phyloP scores from a whole-genome alignment of 306 rosid species.

The Casuarina glauca region DNA sequence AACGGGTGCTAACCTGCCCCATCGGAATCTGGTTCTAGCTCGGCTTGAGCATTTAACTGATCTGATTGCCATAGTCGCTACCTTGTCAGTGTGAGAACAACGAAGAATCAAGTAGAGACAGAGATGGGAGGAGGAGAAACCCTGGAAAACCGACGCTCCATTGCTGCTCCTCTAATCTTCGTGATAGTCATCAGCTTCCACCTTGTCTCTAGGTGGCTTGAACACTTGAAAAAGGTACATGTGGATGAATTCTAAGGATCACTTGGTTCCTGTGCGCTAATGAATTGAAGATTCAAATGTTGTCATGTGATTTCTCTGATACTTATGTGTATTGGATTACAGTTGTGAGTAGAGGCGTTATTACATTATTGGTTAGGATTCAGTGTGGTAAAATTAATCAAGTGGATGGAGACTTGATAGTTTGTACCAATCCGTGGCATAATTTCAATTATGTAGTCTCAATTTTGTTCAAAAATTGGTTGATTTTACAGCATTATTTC shows the following conservation, averaged over 20 bases:
- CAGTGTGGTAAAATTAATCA: too few species aligned
- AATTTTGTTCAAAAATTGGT: background rate
- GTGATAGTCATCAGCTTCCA: slow-evolving; percentile 56
- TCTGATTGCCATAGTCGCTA: too few species aligned
- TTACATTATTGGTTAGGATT: background rate
- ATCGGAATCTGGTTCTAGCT: too few species aligned
- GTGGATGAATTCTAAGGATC: background rate
- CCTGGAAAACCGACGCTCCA: slow-evolving; percentile 40
- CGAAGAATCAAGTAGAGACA: background rate
- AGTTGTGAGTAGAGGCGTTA: background rate
- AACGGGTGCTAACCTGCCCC: background rate
- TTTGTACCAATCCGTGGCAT: too few species aligned
- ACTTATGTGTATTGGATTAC: background rate
- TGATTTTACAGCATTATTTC: background rate
- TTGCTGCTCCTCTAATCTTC: slow-evolving; percentile 66
- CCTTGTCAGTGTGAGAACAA: too few species aligned
- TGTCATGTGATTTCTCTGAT: background rate
- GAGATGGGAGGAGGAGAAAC: slow-evolving; percentile 38
- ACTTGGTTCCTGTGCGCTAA: background rate
- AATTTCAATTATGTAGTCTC: too few species aligned
- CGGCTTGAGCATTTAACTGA: too few species aligned
- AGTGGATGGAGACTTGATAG: too few species aligned
- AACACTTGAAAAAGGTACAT: slow-evolving; percentile 53
- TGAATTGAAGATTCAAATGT: background rate
- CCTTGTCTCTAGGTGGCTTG: slow-evolving; percentile 52